Percentiles rank a stretch among this genome's conserved stretches.
These are phyloP conservation scores for Tolypocladium nubicola DNA, from an alignment of 2,329 filamentous ascomycete genomes.

Conservation along the genomic window DNA sequence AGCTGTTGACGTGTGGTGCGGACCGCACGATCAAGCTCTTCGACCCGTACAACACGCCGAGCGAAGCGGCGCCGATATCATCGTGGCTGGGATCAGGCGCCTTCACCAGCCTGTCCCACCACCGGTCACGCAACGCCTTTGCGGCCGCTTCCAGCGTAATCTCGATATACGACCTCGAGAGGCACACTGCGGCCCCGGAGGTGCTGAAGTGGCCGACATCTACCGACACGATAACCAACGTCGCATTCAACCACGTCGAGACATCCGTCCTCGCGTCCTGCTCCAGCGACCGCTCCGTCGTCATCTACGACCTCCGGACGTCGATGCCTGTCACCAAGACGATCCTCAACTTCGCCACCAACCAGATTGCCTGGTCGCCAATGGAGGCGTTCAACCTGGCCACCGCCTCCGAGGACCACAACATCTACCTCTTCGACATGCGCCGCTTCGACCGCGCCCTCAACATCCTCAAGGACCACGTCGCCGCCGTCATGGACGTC, in stretches of 20 bases:
- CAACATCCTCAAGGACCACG: slow-evolving; percentile 85
- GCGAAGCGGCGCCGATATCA: slow-evolving; percentile 60
- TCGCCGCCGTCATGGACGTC: slow-evolving; percentile 88
- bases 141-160: slow-evolving; percentile 70
- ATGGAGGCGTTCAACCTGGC: slow-evolving; percentile 97
- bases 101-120: slow-evolving; percentile 77
- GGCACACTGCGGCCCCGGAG: slow-evolving; percentile 71
- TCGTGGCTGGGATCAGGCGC: slow-evolving; percentile 78
- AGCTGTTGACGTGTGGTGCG: slow-evolving; percentile 75
- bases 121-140: slow-evolving; percentile 68
- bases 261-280: slow-evolving; percentile 82
- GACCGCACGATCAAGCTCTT: slow-evolving; percentile 86
- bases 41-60: slow-evolving; percentile 70
- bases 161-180: slow-evolving; percentile 78
- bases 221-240: slow-evolving; percentile 79
- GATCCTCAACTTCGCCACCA: slow-evolving; percentile 71
- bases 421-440: slow-evolving; percentile 83
- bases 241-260: slow-evolving; percentile 89
- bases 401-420: slow-evolving; percentile 89
- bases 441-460: slow-evolving; percentile 77
- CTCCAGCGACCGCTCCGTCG: slow-evolving; percentile 73
- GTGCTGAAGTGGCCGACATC: slow-evolving; percentile 79
- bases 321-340: slow-evolving; percentile 73
- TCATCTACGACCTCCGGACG: slow-evolving; percentile 88
- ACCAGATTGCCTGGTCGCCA: slow-evolving; percentile 84